A percentile compares a stretch with the other conserved stretches of the same genome.
Conservation (phyloP, 139 green algal genomes). For the Chlamydomonas incerta region DNA sequence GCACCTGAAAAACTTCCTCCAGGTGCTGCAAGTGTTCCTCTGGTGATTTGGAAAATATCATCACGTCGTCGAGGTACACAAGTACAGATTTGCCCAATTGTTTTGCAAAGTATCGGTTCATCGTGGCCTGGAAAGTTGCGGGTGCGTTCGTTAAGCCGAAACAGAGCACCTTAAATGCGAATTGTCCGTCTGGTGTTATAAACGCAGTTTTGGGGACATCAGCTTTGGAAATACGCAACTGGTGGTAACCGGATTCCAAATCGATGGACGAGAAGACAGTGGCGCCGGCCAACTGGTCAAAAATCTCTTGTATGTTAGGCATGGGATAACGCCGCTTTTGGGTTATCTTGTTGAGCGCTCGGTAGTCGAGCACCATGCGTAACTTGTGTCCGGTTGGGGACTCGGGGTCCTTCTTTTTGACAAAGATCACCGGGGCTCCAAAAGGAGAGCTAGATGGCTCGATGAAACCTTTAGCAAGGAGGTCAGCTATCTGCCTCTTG, state of each 20-base stretch:
- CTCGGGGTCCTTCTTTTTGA: no score
- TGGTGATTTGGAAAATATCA: constrained; percentile 56
- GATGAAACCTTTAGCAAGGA: constrained; percentile 70
- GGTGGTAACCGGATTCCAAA: constrained; percentile 52
- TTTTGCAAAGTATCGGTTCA: constrained; percentile 58
- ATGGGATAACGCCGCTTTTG: constrained; percentile 64
- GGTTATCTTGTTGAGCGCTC: constrained; percentile 45
- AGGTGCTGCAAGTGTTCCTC: constrained; percentile 68
- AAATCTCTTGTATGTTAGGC: constrained; percentile 56
- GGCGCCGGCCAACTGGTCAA: constrained; percentile 47
- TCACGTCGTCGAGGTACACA: constrained; percentile 79
- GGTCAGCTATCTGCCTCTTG: no score
- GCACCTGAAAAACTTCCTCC: constrained; percentile 51
- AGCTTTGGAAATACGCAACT: constrained; percentile 27
- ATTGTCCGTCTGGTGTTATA: constrained; percentile 53
- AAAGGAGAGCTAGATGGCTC: constrained; percentile 48
- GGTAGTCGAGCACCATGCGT: constrained; percentile 61
- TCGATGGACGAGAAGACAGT: constrained; percentile 51
- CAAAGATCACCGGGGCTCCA: constrained; percentile 14
- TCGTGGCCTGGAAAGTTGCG: constrained; percentile 58
- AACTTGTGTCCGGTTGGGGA: no score
- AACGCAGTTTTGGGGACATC: constrained; percentile 58
- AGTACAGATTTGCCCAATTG: constrained; percentile 58
- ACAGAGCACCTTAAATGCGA: constrained; percentile 54
- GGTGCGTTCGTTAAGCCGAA: constrained; percentile 71